Conservation (phyloP, 176 grass and related monocot genomes). For the Echinochloa phyllopogon region DNA sequence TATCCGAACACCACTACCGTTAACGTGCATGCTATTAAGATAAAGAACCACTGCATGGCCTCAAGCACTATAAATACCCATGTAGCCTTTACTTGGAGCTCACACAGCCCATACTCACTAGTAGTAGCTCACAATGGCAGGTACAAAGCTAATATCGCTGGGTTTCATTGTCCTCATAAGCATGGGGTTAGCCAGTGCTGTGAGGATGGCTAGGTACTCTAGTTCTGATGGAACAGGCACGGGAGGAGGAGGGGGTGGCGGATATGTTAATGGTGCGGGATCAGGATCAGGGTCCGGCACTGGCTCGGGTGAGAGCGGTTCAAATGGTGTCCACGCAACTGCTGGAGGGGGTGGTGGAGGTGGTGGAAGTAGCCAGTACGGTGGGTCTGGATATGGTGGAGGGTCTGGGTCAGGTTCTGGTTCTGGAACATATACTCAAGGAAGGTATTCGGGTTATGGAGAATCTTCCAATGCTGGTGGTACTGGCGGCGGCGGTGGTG, state of each 20-base stretch:
- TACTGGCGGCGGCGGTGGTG: neutral
- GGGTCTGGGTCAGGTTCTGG: neutral
- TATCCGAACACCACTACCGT: no score
- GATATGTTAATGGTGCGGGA: neutral
- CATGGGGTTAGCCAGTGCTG: constrained; percentile 23
- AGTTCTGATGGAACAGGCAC: neutral
- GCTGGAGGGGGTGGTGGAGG: constrained; percentile 2
- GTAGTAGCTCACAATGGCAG: constrained; percentile 11
- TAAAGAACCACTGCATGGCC: neutral
- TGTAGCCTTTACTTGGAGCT: neutral
- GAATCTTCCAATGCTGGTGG: neutral
- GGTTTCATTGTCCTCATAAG: constrained; percentile 26
- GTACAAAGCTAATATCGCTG: neutral
- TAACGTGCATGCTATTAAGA: neutral
- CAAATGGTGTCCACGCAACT: neutral
- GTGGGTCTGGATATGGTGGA: neutral
- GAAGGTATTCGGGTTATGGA: neutral
- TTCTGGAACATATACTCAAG: neutral
- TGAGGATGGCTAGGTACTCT: constrained; percentile 27
- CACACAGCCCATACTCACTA: neutral
- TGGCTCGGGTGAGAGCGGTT: neutral
- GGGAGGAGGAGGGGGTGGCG: neutral
- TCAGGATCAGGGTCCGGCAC: neutral
- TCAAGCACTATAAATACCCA: constrained; percentile 32
- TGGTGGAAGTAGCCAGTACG: neutral